Evolutionary conservation across 2,329 filamentous ascomycete genomes (phyloP).

Genomic region (Xylariaceae sp.): DNA sequence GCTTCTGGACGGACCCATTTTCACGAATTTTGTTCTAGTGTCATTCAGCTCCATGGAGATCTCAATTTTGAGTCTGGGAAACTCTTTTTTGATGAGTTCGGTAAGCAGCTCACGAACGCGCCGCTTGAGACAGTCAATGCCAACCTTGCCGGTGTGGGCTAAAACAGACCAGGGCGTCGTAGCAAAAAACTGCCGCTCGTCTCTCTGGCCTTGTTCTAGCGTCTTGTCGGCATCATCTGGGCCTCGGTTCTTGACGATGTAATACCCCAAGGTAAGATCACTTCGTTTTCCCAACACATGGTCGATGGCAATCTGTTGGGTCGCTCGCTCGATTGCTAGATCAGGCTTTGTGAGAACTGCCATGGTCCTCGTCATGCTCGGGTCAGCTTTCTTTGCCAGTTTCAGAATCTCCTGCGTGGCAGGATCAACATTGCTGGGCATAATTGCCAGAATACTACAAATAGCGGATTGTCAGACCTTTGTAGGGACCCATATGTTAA

Average conservation of each 20-base stretch:
- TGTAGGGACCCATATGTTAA: no score
- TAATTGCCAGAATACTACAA: slow-evolving; percentile 40
- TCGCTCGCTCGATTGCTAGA: slow-evolving; percentile 51
- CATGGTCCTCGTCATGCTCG: slow-evolving; percentile 40
- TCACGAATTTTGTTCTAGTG: slow-evolving; percentile 14
- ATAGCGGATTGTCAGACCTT: neutral
- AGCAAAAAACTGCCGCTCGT: slow-evolving; percentile 48
- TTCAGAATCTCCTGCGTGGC: slow-evolving; percentile 48
- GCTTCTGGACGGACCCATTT: slow-evolving; percentile 36
- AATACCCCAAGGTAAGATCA: slow-evolving; percentile 54
- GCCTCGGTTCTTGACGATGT: slow-evolving; percentile 54
- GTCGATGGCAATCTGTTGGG: slow-evolving; percentile 47
- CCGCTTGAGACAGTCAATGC: slow-evolving; percentile 43
- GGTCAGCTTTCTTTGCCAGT: slow-evolving; percentile 43
- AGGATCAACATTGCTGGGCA: slow-evolving; percentile 46
- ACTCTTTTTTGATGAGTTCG: slow-evolving; percentile 47
- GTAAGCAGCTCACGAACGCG: slow-evolving; percentile 47
- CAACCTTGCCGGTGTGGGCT: neutral
- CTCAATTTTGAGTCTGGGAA: slow-evolving; percentile 38
- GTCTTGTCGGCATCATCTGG: slow-evolving; percentile 47
- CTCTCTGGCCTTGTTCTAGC: slow-evolving; percentile 38
- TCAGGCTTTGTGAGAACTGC: slow-evolving; percentile 58
- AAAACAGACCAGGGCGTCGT: slow-evolving; percentile 44
- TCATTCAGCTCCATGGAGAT: slow-evolving; percentile 27
- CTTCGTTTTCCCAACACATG: slow-evolving; percentile 49